These are phyloP conservation scores for Nothomitra cinnamomea DNA, from an alignment of 2,329 filamentous ascomycete species.

Conservation along the genomic window DNA sequence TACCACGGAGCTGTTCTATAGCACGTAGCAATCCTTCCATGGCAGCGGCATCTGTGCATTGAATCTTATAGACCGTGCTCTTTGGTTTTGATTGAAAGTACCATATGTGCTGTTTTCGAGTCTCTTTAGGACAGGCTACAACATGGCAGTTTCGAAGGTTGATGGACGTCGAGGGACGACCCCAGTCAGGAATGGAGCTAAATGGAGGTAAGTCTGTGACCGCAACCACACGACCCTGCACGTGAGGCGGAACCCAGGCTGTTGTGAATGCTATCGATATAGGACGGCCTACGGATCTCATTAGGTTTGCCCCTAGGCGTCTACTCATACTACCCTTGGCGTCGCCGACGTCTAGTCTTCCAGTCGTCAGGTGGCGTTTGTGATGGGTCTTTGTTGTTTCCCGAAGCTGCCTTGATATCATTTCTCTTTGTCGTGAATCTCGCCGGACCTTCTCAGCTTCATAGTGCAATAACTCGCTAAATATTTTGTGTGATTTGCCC, in stretches of 20 bases:
- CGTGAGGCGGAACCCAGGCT: slow-evolving; percentile 16
- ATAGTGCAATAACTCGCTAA: slow-evolving; percentile 14
- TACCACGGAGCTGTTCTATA: slow-evolving; percentile 14
- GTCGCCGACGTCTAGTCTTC: slow-evolving; percentile 13
- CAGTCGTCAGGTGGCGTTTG: slow-evolving; percentile 13
- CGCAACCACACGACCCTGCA: slow-evolving; percentile 12
- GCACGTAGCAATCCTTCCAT: slow-evolving; percentile 15
- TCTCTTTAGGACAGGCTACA: slow-evolving; percentile 14
- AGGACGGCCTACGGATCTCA: slow-evolving; percentile 16
- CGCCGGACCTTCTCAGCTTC: slow-evolving; percentile 17
- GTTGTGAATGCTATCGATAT: slow-evolving; percentile 17
- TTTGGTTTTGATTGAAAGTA: slow-evolving; percentile 13
- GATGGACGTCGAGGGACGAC: slow-evolving; percentile 13
- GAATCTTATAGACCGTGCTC: slow-evolving; percentile 15
- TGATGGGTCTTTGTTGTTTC: slow-evolving; percentile 14
- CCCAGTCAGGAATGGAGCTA: slow-evolving; percentile 12
- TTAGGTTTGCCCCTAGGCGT: slow-evolving; percentile 15
- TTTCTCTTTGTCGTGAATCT: slow-evolving; percentile 15
- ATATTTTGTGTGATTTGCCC: slow-evolving; percentile 14
- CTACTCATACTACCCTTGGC: slow-evolving; percentile 12
- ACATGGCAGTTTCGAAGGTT: slow-evolving; percentile 12
- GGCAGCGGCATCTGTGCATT: slow-evolving; percentile 14
- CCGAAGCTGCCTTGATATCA: slow-evolving; percentile 15
- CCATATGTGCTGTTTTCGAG: slow-evolving; percentile 15
- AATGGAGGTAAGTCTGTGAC: slow-evolving; percentile 13